A percentile compares a stretch with the other conserved stretches of the same genome.
Evolutionary conservation across 768 basidiomycete genomes (phyloP).

Genomic region (Cyathus striatus): DNA sequence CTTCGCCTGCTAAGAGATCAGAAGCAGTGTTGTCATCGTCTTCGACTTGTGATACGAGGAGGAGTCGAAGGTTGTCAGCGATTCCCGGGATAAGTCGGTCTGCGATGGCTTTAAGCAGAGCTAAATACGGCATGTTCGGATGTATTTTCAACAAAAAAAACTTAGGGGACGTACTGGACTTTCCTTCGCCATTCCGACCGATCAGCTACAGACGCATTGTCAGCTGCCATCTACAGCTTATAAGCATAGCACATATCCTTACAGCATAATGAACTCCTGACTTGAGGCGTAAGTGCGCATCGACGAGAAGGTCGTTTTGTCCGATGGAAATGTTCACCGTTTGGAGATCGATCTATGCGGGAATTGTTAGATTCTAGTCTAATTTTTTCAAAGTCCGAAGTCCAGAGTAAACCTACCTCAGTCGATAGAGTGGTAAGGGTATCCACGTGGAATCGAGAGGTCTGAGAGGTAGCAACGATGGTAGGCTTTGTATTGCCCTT

Average conservation of each 20-base stretch:
- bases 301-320: conserved; percentile 43
- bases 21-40: conserved; percentile 18
- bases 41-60: conserved; percentile 27
- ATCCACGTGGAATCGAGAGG: neutral
- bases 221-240: neutral
- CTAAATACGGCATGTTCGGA: neutral
- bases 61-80: conserved; percentile 24
- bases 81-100: conserved; percentile 16
- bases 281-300: conserved; percentile 48
- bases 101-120: neutral
- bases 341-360: conserved; percentile 42
- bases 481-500: too few relatives aligned
- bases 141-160: neutral
- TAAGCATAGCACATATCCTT: neutral
- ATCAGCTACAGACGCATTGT: conserved; percentile 40
- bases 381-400: neutral
- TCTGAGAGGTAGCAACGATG: neutral
- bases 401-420: neutral
- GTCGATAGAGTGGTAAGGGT: neutral
- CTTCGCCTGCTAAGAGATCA: conserved; percentile 7
- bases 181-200: conserved; percentile 53
- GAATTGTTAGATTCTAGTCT: neutral
- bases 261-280: conserved; percentile 38
- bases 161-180: conserved; percentile 37
- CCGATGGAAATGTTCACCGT: conserved; percentile 48